Percentiles rank a stretch among this genome's conserved stretches.
phyloP scores from a whole-genome alignment of 208 protist species.

The Acanthamoeba castellanii region DNA sequence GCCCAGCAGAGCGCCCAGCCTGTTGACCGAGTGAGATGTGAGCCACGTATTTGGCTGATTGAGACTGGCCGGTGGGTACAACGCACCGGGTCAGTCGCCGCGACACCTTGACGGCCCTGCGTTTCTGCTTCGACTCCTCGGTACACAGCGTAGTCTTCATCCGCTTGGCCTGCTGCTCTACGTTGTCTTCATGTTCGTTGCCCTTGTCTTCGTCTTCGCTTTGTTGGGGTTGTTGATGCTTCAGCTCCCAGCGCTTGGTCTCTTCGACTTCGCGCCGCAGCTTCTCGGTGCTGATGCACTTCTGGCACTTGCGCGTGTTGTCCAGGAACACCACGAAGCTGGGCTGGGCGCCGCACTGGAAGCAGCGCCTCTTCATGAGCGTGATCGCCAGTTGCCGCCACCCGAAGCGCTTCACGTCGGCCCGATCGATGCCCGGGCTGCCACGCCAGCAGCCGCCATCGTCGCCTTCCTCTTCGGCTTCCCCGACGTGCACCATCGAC shows the following conservation, averaged over 20 bases:
- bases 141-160: too few species aligned
- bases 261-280: slow-evolving; percentile 10
- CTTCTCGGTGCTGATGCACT: slow-evolving; percentile 15
- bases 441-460: not conserved
- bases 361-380: slow-evolving; percentile 31
- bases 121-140: not conserved
- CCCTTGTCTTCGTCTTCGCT: not conserved
- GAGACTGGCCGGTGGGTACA: too few species aligned
- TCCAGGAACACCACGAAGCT: slow-evolving; percentile 65
- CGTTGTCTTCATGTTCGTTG: not conserved
- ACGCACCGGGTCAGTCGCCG: not conserved
- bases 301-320: slow-evolving; percentile 60
- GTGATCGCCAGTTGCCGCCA: slow-evolving; percentile 38
- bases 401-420: slow-evolving; percentile 4
- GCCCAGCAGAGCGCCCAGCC: slow-evolving; percentile 1
- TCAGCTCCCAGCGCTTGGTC: slow-evolving; percentile 12
- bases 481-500: not conserved
- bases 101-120: not conserved
- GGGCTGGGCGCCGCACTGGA: slow-evolving; percentile 19
- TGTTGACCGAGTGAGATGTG: not conserved
- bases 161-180: too few species aligned
- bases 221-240: not conserved
- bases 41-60: not conserved
- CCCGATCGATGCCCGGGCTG: not conserved
- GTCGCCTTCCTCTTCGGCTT: not conserved